Conservation (phyloP, 108 stramenopile genomes). For the Pseudonitzschia pungens region DNA sequence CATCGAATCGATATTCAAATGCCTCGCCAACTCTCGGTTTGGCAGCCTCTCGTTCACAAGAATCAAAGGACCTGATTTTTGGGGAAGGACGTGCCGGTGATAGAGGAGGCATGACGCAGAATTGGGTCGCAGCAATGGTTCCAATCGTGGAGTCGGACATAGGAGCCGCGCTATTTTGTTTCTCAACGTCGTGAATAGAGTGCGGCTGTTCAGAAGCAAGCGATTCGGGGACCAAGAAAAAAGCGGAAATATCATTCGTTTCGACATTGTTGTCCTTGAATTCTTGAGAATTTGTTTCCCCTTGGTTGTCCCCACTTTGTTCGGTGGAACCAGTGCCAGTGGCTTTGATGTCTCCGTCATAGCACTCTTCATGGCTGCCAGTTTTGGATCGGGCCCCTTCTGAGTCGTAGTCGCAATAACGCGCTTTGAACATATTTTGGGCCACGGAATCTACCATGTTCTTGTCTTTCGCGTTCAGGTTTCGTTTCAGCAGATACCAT, state of each 20-base stretch:
- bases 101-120: slow-evolving; percentile 1
- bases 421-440: background rate
- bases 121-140: background rate
- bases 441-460: background rate
- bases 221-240: slow-evolving; percentile 4
- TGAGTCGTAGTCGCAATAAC: slow-evolving; percentile 4
- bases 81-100: background rate
- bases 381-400: background rate
- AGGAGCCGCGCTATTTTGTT: background rate
- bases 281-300: background rate
- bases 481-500: background rate
- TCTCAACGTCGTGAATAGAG: slow-evolving; percentile 3
- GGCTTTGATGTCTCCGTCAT: background rate
- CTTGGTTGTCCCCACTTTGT: background rate
- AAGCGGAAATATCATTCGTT: background rate
- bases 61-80: background rate
- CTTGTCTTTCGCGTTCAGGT: background rate
- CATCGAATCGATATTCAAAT: slow-evolving; percentile 9
- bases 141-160: background rate
- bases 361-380: background rate
- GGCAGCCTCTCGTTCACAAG: background rate
- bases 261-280: background rate
- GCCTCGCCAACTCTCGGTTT: background rate
- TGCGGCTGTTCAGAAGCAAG: background rate
- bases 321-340: slow-evolving; percentile 12